Evolutionary conservation across 179 eudicot genomes (phyloP), one percentile per base, ranked within the genome.

Genomic region (Nepenthes alata): DNA sequence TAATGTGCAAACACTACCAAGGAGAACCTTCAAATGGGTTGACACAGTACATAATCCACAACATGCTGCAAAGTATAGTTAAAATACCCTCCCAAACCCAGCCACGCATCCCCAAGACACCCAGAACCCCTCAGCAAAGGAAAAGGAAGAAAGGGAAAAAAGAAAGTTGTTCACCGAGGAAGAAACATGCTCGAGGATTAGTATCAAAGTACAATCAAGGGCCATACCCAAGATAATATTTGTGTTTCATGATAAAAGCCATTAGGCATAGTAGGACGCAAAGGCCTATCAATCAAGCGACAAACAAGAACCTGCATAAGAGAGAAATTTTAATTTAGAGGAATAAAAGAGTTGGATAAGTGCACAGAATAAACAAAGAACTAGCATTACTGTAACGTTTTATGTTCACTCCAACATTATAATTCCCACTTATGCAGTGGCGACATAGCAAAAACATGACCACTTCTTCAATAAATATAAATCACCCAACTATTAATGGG

Each of bases 231-330:
- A 72, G 99, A 94, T 72, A 94, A 69, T 72, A 94, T 74, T 68
- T 94, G 99, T 61, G 96, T 94, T 70, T 94, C 99, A 68, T 91
- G 96, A 78, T 94, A 87, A 76, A 94, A 94, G 61, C 99, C 99
- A 75, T 84, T 91, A 4, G 61, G 86, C 97, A 94, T 91, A 61
- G 99, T 94, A 25, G 99, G 88, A 14, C 99, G 94, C 72, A 94
- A 68, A 61, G 99, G 99, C 81, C 99, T 91, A 75, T 94, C 99
- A 66, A 94, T 94, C 81, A 94, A 71, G 77, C 99, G 84, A 77
- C 99, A 94, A 67, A 87, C 81, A 60, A 90, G 96, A 81, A 94
- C 99, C 98, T 93, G 83, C 74, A 75, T 38, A 61, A 35, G 37
- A 9, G 8, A 36, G 38, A 7, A 36, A 57, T 35, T 44, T 13